These are phyloP conservation scores for Barbarea vulgaris DNA, from an alignment of 345 rosid species.

Conservation along the genomic window DNA sequence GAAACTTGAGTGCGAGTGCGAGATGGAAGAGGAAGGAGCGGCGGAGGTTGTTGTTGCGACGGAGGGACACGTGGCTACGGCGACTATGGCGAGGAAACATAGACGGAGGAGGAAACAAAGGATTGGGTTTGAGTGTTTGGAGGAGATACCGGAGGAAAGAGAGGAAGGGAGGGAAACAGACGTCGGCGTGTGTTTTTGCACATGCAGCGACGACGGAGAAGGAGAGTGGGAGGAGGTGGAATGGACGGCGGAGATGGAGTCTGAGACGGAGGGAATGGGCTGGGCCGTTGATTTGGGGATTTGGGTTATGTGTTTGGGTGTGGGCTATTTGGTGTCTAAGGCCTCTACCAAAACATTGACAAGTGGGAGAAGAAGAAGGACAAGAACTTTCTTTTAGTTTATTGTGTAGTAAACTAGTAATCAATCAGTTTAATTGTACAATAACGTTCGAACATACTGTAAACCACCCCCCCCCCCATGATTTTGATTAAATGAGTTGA, in stretches of 20 bases:
- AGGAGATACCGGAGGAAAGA: constrained; percentile 80
- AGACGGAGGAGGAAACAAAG: constrained; percentile 41
- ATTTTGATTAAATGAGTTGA: neutral
- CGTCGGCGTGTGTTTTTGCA: constrained; percentile 46
- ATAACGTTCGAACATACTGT: neutral
- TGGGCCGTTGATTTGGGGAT: constrained; percentile 90
- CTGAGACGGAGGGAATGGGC: constrained; percentile 54
- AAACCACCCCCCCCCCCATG: constrained; percentile 4
- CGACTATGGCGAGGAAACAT: constrained; percentile 48
- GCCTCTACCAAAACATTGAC: constrained; percentile 60
- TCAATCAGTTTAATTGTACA: constrained; percentile 15
- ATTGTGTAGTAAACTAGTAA: neutral
- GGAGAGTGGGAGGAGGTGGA: constrained; percentile 33
- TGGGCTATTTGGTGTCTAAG: constrained; percentile 71
- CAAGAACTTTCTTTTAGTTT: constrained; percentile 39
- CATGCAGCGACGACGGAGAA: constrained; percentile 43
- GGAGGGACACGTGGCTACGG: constrained; percentile 57
- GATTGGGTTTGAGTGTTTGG: constrained; percentile 46
- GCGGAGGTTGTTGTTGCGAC: constrained; percentile 58
- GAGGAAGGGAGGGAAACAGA: constrained; percentile 44
- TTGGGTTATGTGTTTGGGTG: constrained; percentile 81
- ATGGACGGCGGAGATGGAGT: constrained; percentile 46
- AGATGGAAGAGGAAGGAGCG: constrained; percentile 39
- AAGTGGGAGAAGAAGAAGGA: constrained; percentile 34
- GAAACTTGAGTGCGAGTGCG: constrained; percentile 64